Evolutionary conservation across 1,139 yeast species (phyloP).

Genomic region (Yamadazyma oceani): DNA sequence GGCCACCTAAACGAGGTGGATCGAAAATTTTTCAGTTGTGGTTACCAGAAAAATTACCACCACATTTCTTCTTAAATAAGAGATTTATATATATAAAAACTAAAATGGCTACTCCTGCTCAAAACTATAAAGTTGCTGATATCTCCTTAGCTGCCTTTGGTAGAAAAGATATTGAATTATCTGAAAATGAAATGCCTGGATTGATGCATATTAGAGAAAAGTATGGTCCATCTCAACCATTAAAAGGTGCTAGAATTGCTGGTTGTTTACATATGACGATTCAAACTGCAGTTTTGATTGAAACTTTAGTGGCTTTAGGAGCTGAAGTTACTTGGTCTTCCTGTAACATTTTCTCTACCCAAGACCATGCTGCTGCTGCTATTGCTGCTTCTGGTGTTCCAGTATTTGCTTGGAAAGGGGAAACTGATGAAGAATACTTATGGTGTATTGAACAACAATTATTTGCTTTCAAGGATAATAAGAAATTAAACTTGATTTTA

Average conservation of each 20-base stretch:
- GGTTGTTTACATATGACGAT: conserved; percentile 99
- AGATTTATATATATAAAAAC: too few species aligned
- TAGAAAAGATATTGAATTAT: conserved; percentile 98
- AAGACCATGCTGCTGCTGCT: conserved; percentile 99
- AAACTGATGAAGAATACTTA: conserved; percentile 98
- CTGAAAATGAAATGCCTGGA: conserved; percentile 99
- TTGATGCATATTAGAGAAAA: conserved; percentile 95
- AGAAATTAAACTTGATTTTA: conserved; percentile 94
- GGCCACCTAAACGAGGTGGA: not conserved
- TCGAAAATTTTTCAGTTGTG: conserved; percentile 1
- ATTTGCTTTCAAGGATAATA: conserved; percentile 95
- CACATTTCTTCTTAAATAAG: not conserved
- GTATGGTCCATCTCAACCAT: conserved; percentile 91
- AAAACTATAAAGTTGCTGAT: conserved; percentile 94
- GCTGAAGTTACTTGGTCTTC: conserved; percentile 99
- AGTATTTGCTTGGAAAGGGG: conserved; percentile 99
- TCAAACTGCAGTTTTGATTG: conserved; percentile 98
- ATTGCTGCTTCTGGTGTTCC: conserved; percentile 99
- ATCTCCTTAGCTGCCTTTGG: conserved; percentile 99
- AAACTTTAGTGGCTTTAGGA: conserved; percentile 95
- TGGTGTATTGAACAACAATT: conserved; percentile 99
- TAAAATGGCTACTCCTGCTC: conserved; percentile 29
- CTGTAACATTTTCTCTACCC: conserved; percentile 99
- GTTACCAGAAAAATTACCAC: not conserved
- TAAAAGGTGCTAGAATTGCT: conserved; percentile 98